Base-by-base conservation (phyloP, 768 basidiomycete species). In the Pleurotus pulmonarius region DNA sequence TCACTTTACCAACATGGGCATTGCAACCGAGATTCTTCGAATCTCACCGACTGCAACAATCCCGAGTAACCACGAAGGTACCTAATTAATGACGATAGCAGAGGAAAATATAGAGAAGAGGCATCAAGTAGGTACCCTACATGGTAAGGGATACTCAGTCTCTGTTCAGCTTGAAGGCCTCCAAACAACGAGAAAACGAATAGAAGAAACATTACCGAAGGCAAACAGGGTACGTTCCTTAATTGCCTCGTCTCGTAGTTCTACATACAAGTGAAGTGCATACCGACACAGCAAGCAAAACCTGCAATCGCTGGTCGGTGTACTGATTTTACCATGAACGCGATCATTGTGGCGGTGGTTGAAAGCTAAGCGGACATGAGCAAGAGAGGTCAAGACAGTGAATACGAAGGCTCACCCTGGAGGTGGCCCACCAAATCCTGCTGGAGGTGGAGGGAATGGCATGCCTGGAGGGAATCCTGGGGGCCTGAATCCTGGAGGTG, bases 401-500 rank as follows among this genome's bases (percentile, higher is more conserved):
- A 55, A 20, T 24, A 34, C 45, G 40, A 54, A 15, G 40, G 66
- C 81, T 70, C 73, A 94, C 92, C 92, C 91, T 62, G 92, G 90
- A 57, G 92, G 91, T 61, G 90, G 88, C 2, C 86, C 88, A 59
- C 75, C 81, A 68, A 92, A 91, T 9, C 90, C 90, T 52, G 90
- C 87, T 45, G 91, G 90, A 43, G 90, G 90, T 43, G 90, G 88
- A 52, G 84, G 81, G 74, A 90, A 90, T 12, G 86, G 83, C 81
- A 87, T 86, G 51, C 88, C 87, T 22, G 86, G 86, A 54, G 90
- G 89, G 77, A 91, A 89, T 46, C 90, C 89, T 49, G 88, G 89
- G 22, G 91, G 89, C 51, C 87, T 78, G 78, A 92, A 92, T 55
- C 90, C 90, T 47, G 91, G 90, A 41, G 92, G 92, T 37, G 89